Percentiles rank a stretch among this genome's conserved stretches.
phyloP scores from a whole-genome alignment of 345 rosid species.

The Citrus australasica region DNA sequence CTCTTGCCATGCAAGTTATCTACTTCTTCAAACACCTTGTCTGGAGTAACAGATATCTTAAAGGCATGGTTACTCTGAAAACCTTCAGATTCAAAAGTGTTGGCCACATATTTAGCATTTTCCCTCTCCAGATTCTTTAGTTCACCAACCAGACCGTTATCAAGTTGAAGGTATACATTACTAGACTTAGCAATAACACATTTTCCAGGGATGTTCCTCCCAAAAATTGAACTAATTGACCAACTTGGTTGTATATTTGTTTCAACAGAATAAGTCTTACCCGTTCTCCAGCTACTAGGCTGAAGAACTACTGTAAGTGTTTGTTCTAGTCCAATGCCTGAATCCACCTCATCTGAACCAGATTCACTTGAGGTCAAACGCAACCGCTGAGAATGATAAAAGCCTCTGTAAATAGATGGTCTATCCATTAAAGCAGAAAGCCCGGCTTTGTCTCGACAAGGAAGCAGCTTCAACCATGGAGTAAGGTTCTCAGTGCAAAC shows the following conservation, averaged over 20 bases:
- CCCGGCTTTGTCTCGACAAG: conserved; percentile 94
- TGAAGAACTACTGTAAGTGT: conserved; percentile 80
- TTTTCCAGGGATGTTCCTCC: conserved; percentile 60
- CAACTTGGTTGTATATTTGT: conserved; percentile 65
- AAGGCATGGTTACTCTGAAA: conserved; percentile 35
- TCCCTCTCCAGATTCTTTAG: conserved; percentile 31
- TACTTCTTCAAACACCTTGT: conserved; percentile 52
- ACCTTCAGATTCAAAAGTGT: conserved; percentile 21
- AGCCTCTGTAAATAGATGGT: conserved; percentile 83
- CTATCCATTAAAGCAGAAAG: conserved; percentile 77
- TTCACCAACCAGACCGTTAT: conserved; percentile 41
- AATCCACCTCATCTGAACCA: conserved; percentile 35
- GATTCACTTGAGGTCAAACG: conserved; percentile 44
- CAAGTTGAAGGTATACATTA: conserved; percentile 71
- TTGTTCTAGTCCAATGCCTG: conserved; percentile 69
- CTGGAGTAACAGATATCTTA: conserved; percentile 62
- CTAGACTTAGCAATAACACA: conserved; percentile 80
- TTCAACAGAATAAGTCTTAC: conserved; percentile 23
- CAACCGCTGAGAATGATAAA: conserved; percentile 93
- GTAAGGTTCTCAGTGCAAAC: conserved; percentile 97
- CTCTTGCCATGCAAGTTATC: conserved; percentile 21
- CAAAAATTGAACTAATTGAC: conserved; percentile 79
- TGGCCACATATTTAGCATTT: conserved; percentile 20
- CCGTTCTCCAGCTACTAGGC: conserved; percentile 37
- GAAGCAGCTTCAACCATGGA: conserved; percentile 97